A percentile compares a stretch with the other conserved stretches of the same genome.
phyloP scores from a whole-genome alignment of 1,139 yeast species.

The Taphrina betulina region DNA sequence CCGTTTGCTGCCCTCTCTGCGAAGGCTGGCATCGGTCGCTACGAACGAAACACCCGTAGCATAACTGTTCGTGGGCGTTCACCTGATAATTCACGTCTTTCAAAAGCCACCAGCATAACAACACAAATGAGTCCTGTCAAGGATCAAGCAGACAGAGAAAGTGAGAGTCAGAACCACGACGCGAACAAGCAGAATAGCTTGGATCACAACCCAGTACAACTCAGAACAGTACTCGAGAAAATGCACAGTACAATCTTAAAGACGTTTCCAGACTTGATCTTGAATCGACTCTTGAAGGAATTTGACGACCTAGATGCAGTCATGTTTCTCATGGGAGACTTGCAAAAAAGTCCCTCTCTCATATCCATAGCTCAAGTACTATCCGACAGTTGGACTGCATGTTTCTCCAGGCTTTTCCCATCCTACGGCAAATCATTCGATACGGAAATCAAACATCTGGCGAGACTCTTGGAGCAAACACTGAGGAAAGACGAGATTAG shows the following conservation, averaged over 20 bases:
- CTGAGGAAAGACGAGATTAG: too few species aligned
- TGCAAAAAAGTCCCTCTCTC: too few species aligned
- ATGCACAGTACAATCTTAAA: not conserved
- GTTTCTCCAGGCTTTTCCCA: not conserved
- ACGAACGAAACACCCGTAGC: not conserved
- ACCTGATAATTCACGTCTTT: not conserved
- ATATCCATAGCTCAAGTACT: not conserved
- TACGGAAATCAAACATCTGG: not conserved
- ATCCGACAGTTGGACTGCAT: not conserved
- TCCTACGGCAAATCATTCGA: not conserved
- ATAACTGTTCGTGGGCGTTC: not conserved
- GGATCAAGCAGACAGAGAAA: not conserved
- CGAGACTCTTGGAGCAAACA: not conserved
- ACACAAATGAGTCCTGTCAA: not conserved
- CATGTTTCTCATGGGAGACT: conserved; percentile 1
- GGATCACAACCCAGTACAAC: not conserved
- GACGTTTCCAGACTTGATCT: conserved; percentile 1
- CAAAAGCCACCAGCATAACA: not conserved
- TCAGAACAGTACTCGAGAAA: not conserved
- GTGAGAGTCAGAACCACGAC: not conserved
- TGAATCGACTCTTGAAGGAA: not conserved
- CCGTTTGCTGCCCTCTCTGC: conserved; percentile 11
- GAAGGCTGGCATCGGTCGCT: conserved; percentile 7
- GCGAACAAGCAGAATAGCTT: not conserved
- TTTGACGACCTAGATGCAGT: not conserved